Evolutionary conservation across 1,284 basidiomycete species (phyloP).

Genomic region (Trichosporon ovoides): DNA sequence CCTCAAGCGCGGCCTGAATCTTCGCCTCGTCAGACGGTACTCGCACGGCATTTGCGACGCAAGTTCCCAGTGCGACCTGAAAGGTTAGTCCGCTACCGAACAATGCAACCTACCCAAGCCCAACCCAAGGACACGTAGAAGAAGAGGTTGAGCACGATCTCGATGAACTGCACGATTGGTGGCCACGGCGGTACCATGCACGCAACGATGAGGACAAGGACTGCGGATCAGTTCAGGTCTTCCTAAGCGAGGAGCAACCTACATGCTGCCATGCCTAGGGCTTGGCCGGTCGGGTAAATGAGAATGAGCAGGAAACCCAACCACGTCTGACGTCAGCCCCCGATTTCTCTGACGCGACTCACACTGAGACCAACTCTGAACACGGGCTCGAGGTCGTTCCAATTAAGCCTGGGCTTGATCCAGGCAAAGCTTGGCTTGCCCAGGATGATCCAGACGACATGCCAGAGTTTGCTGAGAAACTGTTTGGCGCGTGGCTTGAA

Average conservation of each 20-base stretch:
- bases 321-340: conserved; percentile 33
- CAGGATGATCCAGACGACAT: not conserved
- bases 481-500: not conserved
- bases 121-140: conserved; percentile 41
- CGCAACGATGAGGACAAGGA: conserved; percentile 39
- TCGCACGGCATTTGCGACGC: conserved; percentile 18
- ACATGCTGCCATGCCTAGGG: conserved; percentile 43
- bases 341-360: conserved; percentile 9
- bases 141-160: conserved; percentile 40
- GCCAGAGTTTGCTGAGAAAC: not conserved
- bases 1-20: conserved; percentile 23
- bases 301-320: conserved; percentile 41
- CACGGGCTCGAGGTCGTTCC: conserved; percentile 36
- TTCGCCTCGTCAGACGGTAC: conserved; percentile 18
- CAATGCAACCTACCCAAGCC: conserved; percentile 30
- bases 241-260: conserved; percentile 6
- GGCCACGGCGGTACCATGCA: conserved; percentile 43
- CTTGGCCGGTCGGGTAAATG: conserved; percentile 32
- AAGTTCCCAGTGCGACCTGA: conserved; percentile 4
- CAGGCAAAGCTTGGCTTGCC: conserved; percentile 25
- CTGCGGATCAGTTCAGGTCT: conserved; percentile 12
- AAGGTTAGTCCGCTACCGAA: not conserved
- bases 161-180: conserved; percentile 41
- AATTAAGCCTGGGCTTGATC: conserved; percentile 37
- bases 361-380: conserved; percentile 40